Conservation (phyloP, 495 filamentous ascomycete species). For the Glarea lozoyensis region DNA sequence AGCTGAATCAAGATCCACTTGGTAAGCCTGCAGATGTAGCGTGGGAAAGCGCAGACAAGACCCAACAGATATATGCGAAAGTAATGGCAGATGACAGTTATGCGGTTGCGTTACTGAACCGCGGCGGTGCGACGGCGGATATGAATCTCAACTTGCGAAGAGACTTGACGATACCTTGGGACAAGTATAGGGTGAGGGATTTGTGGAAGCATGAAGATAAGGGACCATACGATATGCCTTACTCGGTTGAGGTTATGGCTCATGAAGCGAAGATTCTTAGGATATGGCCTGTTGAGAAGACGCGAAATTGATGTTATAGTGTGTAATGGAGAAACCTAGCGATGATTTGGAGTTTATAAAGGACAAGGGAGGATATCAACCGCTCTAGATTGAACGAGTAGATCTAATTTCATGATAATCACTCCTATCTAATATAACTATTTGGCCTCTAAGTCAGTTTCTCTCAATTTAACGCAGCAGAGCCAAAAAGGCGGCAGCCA, state of each 20-base stretch:
- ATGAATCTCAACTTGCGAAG: slow-evolving; percentile 15
- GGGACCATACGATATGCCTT: slow-evolving; percentile 24
- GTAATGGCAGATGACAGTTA: slow-evolving; percentile 28
- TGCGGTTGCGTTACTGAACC: slow-evolving; percentile 19
- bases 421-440: no score
- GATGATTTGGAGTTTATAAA: no score
- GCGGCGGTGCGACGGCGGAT: slow-evolving; percentile 14
- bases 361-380: no score
- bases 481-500: no score
- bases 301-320: no score
- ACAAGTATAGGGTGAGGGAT: slow-evolving; percentile 19
- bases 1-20: slow-evolving; percentile 35
- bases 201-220: slow-evolving; percentile 18
- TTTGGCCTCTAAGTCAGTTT: no score
- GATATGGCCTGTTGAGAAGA: no score
- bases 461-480: no score
- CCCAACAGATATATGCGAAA: slow-evolving; percentile 3
- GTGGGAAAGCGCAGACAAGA: neutral
- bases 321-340: no score
- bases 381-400: no score
- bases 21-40: slow-evolving; percentile 1
- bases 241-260: slow-evolving; percentile 16
- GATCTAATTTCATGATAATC: no score
- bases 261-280: slow-evolving; percentile 22
- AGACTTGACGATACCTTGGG: slow-evolving; percentile 18